These are phyloP conservation scores for Blepharisma japonicum DNA, from an alignment of 73 alveolate genomes.

Conservation along the genomic window DNA sequence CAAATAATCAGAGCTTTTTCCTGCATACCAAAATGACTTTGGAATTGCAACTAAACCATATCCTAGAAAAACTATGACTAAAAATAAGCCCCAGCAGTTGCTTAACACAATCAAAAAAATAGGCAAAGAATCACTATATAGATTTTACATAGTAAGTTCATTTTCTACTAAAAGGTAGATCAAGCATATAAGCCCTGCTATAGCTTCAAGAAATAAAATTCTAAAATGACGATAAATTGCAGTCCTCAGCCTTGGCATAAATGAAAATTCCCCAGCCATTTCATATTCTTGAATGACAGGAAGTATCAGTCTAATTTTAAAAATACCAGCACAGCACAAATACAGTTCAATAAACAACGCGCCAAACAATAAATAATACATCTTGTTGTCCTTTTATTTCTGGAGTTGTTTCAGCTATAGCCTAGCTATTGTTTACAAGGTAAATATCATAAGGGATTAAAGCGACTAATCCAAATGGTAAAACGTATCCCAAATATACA, in stretches of 20 bases:
- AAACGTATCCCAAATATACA: conserved; percentile 26
- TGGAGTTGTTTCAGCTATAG: no score
- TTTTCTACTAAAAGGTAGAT: neutral
- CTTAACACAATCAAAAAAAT: conserved; percentile 15
- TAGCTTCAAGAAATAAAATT: neutral
- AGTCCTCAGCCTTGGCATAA: neutral
- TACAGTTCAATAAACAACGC: conserved; percentile 23
- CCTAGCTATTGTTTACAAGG: neutral
- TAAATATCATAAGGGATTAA: conserved; percentile 30
- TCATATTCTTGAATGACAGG: conserved; percentile 34
- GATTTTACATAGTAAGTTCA: conserved; percentile 4
- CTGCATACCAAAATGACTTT: conserved; percentile 19
- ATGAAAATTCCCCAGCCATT: conserved; percentile 29
- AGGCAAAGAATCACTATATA: conserved; percentile 10
- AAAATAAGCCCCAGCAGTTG: conserved; percentile 28
- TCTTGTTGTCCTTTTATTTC: neutral
- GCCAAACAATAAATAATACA: conserved; percentile 23
- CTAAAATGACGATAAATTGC: conserved; percentile 17
- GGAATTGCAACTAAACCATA: conserved; percentile 33
- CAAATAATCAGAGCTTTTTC: neutral
- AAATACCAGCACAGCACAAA: conserved; percentile 27
- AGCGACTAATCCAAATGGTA: neutral
- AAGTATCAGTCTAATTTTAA: neutral
- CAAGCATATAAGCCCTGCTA: conserved; percentile 6
- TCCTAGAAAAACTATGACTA: conserved; percentile 18